Percentiles rank a stretch among this genome's conserved stretches.
phyloP scores from a whole-genome alignment of 169 alveolate species.

The Eimeria falciformis region DNA sequence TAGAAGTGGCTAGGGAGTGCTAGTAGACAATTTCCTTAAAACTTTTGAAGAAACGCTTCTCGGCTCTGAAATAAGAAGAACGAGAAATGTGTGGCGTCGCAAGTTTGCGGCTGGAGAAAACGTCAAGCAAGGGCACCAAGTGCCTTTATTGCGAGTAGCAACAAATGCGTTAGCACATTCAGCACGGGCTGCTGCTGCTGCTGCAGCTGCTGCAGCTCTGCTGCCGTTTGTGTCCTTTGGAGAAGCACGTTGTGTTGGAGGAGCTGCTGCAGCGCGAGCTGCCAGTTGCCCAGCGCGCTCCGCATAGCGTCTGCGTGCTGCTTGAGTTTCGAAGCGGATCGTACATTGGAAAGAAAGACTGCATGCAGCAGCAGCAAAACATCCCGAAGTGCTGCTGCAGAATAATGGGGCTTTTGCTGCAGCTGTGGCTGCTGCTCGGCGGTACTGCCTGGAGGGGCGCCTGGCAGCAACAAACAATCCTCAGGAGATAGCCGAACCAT shows the following conservation, averaged over 20 bases:
- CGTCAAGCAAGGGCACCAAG: too few relatives aligned
- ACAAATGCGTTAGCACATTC: too few relatives aligned
- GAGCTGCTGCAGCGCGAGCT: conserved; percentile 16
- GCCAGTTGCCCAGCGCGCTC: conserved; percentile 19
- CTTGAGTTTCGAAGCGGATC: conserved; percentile 46
- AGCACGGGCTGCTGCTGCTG: not conserved
- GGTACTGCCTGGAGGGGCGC: not conserved
- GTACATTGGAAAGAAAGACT: conserved; percentile 35
- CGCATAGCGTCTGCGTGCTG: conserved; percentile 20
- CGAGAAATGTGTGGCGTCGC: too few relatives aligned
- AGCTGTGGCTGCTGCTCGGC: conserved; percentile 61
- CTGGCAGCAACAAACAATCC: not conserved
- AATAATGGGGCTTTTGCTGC: conserved; percentile 27
- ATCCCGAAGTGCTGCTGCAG: conserved; percentile 47
- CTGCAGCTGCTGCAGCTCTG: conserved; percentile 5
- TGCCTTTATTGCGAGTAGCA: too few relatives aligned
- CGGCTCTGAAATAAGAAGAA: too few relatives aligned
- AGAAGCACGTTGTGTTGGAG: too few relatives aligned
- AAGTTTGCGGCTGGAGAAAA: too few relatives aligned
- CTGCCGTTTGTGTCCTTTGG: too few relatives aligned
- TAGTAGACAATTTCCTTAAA: too few relatives aligned
- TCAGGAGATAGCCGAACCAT: conserved; percentile 49
- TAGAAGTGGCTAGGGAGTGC: too few relatives aligned
- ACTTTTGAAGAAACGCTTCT: too few relatives aligned
- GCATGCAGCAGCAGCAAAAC: conserved; percentile 40